Percentiles rank a stretch among this genome's conserved stretches.
These are phyloP conservation scores for Pseudogymnoascus verrucosus DNA, from an alignment of 2,329 filamentous ascomycete genomes.

Conservation along the genomic window DNA sequence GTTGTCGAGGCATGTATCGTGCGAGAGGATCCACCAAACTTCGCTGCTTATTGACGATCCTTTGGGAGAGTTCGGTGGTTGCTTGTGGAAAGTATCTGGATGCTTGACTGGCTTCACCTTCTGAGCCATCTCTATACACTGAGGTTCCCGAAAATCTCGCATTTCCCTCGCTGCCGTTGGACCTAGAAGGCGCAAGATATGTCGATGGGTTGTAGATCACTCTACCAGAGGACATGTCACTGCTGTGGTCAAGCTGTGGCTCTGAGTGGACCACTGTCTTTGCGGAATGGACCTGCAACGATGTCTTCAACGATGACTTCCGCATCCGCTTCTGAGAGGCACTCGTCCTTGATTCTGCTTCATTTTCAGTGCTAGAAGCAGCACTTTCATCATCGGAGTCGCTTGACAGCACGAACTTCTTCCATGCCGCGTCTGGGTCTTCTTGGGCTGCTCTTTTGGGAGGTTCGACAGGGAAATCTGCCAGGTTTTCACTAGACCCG, in stretches of 20 bases:
- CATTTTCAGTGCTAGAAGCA: not conserved
- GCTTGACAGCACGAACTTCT: slow-evolving; percentile 23
- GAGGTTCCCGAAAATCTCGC: not conserved
- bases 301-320: not conserved
- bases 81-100: not conserved
- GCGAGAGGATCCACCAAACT: not conserved
- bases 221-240: not conserved
- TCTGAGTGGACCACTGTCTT: not conserved
- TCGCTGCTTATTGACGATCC: not conserved
- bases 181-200: not conserved
- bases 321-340: not conserved
- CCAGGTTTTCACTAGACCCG: not conserved
- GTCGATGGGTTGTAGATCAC: not conserved
- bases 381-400: slow-evolving; percentile 10
- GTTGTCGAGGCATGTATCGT: not conserved
- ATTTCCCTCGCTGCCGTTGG: not conserved
- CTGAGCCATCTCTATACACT: not conserved
- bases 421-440: slow-evolving; percentile 21
- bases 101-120: not conserved
- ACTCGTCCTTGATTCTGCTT: not conserved
- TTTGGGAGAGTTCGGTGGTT: not conserved
- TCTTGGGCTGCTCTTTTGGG: not conserved
- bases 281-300: not conserved
- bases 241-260: not conserved
- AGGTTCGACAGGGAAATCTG: not conserved